Conservation (phyloP, 1,284 basidiomycete genomes). For the Ganoderma resinaceum region DNA sequence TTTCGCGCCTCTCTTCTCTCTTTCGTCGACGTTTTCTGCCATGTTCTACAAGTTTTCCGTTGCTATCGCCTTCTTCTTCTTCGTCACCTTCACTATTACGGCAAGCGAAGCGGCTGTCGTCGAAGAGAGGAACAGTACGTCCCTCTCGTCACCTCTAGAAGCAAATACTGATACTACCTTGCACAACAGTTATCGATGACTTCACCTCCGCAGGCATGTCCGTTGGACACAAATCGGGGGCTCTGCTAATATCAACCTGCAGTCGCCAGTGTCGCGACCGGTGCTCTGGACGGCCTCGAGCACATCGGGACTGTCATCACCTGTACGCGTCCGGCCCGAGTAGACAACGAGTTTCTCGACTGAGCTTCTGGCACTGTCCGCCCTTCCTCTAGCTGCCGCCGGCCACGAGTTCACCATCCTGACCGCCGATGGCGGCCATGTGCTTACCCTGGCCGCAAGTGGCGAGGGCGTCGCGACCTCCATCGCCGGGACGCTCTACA, state of each 20-base stretch:
- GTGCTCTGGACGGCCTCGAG: background rate
- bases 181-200: background rate
- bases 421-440: constrained; percentile 9
- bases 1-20: background rate
- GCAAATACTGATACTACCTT: background rate
- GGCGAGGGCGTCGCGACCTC: constrained; percentile 9
- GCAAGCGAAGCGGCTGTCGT: background rate
- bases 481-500: constrained; percentile 9
- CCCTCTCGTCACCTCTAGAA: background rate
- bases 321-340: background rate
- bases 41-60: background rate
- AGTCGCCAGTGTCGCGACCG: background rate
- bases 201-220: background rate
- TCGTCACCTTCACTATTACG: background rate
- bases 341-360: background rate
- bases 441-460: background rate
- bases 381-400: background rate
- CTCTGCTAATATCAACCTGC: background rate
- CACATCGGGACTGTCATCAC: background rate
- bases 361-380: background rate
- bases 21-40: background rate
- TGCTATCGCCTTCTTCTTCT: background rate
- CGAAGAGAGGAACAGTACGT: background rate
- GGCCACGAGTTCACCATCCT: constrained; percentile 1
- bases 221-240: background rate